Base-by-base conservation (phyloP, 73 alveolate species). In the Paraurostyla sp. region DNA sequence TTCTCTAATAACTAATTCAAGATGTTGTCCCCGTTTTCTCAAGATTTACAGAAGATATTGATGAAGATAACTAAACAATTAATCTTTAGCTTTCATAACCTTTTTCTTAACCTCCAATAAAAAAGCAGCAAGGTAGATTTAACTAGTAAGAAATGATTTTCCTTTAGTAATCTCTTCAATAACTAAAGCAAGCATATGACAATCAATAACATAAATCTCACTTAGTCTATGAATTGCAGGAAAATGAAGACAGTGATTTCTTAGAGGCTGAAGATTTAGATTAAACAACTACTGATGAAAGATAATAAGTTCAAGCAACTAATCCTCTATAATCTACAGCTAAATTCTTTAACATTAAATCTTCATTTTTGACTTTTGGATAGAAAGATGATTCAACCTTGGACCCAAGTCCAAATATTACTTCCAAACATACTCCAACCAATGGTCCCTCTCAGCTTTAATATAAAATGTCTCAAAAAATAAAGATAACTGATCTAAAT, bases 231-330 rank as follows among this genome's bases (percentile, higher is more conserved):
- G 76, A 30, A 20, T 59, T 20, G 27, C 13, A 25, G 15, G 32
- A 20, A 7, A 49, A 59, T 2, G 42, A 59, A 59, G 76, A 59
- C 13, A 59, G 50, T 65, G 82, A 65, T 1, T 65, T 65, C 23
- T 6, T 65, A 20, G 82, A 65, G 1, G 56, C 82, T 65, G 82
- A 65, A 4, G 82, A 38, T 38, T 33, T 65, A 1, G 82, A 65
- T 65, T 11, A 38, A 13, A 35, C 54, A 3, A 16, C 59, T 36
- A 65, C 46, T 35, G 82, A 65, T 65, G 82, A 65, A 30, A 65
- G 58, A 23, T 38, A 25, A 65, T 33, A 38, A 6, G 25, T 38
- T 22, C 69, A 11, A 45, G 11, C 23, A 4, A 38, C 6, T 9
- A 40, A 65, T 35, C 1, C 36, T 58, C 13, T 16, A 60, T 50